Evolutionary conservation across 352 stramenopile species (phyloP), one percentile per base, ranked within the genome.

Genomic region (Discostella stelligera): DNA sequence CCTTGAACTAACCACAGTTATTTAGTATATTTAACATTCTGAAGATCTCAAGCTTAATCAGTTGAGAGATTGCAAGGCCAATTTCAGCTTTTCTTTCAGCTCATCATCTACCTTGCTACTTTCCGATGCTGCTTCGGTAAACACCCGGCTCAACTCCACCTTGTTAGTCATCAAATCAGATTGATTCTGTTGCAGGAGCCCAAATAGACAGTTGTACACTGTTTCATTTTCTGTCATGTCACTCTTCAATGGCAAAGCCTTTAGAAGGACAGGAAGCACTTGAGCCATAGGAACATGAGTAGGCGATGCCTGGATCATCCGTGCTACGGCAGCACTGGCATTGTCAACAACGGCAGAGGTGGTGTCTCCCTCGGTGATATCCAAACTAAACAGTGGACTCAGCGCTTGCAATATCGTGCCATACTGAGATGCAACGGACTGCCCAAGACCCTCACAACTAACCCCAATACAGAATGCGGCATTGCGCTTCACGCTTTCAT

Each of bases 151-250:
- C 30, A 93, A 48, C 53, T 92, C 86, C 21, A 59, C 64, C 62
- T 87, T 92, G 53, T 78, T 80, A 10, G 78, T 71, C 11, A 89
- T 27, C 8, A 83, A 67, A 68, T 90, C 92, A 11, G 94, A 74
- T 79, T 98, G 94, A 68, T 97, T 95, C 81, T 90, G 92, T 83
- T 95, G 87, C 49, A 98, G 85, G 46, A 98, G 88, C n/a, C 94
- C 94, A 56, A 97, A 94, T 14, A 98, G 81, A 83, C 94, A 98
- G 58, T 88, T 91, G 89, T 98, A 98, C 10, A 98, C 95, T 13
- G 96, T 95, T 71, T 95, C 88, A 77, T 96, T 98, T 87, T 99
- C 97, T 66, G 96, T 95, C 82, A 97, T 96, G 87, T 99, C 97
- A 58, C 90, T 95, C 88, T 98, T 98, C 58, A 99, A 87, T 21